Evolutionary conservation across 306 rosid genomes (phyloP), one percentile per base, ranked within the genome.

Genomic region (Quercus aquifolioides): DNA sequence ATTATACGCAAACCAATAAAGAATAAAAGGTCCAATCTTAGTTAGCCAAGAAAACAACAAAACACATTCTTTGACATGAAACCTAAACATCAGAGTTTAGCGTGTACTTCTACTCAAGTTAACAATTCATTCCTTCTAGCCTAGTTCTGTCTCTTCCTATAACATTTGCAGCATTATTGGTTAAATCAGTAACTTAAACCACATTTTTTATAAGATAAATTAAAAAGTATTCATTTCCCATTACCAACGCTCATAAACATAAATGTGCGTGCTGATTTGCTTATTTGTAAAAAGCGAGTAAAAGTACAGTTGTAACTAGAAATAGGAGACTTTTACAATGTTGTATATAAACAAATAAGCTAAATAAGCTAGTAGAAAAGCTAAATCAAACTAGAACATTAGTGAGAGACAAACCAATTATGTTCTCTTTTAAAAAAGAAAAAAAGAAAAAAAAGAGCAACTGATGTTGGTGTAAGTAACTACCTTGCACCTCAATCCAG

Each of bases 401-500:
- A 18, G n/a, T 35, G 25, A 21, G 38, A 33, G 38, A 17, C 1
- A 35, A 35, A 35, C 8, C 10, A 33, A 35, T 18, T 67, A 31
- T 18, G 19, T 49, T 67, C 4, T 33, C 51, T 67, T 41, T 8
- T 41, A 7, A 2, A 41, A 38, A 38, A 38, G 11, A 20, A 2
- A 25, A 7, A 71, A 46, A 71, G 46, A 43, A 5, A n/a, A 49
- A 23, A 57, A 57, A 19, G 52, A 5, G 17, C 77, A 69, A 54
- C 7, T 54, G 17, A 69, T 51, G 60, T 49, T 65, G 58, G 21
- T 31, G 4, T 49, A 49, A 49, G 54, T 25, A 35, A 35, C 52
- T 87, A 90, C 99, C 99, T 92, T 92, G 89, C 88, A 85, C 81
- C 94, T 89, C 71, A 96, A 76, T 63, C 93, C 85, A 85, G 90